These are phyloP conservation scores for Mycena leptocephala DNA, from an alignment of 768 basidiomycete species.

Conservation along the genomic window DNA sequence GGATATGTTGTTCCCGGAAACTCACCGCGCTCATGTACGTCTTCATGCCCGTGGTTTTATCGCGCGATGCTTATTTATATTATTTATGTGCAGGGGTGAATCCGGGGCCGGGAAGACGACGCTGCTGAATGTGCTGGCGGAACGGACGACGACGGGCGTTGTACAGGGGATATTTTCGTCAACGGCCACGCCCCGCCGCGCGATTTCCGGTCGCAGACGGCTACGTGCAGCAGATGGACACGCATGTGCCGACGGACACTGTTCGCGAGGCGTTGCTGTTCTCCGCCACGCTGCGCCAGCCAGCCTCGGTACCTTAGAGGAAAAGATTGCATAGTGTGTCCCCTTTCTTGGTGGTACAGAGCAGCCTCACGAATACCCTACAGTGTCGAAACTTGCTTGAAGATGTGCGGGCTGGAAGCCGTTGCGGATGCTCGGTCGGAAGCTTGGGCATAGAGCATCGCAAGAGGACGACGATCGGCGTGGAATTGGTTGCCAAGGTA, in stretches of 20 bases:
- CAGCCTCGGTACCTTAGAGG: conserved; percentile 60
- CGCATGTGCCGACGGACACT: too few relatives aligned
- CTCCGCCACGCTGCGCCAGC: too few relatives aligned
- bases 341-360: neutral
- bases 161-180: conserved; percentile 66
- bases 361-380: neutral
- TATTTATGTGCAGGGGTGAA: conserved; percentile 4
- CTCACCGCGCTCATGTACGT: conserved; percentile 86
- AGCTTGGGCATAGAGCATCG: too few relatives aligned
- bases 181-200: conserved; percentile 71
- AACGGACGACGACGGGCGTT: conserved; percentile 63
- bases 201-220: too few relatives aligned
- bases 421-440: too few relatives aligned
- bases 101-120: conserved; percentile 60
- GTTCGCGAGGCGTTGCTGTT: too few relatives aligned
- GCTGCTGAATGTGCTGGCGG: conserved; percentile 70
- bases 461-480: conserved; percentile 78
- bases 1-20: conserved; percentile 88
- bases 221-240: too few relatives aligned
- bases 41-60: too few relatives aligned
- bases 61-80: too few relatives aligned
- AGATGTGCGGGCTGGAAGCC: too few relatives aligned
- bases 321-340: conserved; percentile 85
- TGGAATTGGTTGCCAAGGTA: conserved; percentile 31
- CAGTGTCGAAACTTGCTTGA: conserved; percentile 70